Evolutionary conservation across 2,329 filamentous ascomycete genomes (phyloP).

Genomic region (Xylaria polymorpha): DNA sequence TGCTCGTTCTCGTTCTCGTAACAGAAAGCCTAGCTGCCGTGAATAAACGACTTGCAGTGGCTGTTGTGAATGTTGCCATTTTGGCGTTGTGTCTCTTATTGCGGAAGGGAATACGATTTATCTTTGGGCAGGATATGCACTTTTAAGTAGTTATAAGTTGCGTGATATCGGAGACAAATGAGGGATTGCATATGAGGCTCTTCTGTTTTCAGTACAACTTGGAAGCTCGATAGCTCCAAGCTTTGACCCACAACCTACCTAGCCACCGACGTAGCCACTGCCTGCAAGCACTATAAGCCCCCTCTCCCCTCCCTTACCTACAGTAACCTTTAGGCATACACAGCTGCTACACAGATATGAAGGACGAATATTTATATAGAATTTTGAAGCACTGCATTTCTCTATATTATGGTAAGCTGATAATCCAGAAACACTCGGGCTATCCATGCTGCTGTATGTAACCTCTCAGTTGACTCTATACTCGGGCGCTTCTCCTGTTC

Average conservation of each 20-base stretch:
- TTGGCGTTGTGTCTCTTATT: background rate
- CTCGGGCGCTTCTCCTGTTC: background rate
- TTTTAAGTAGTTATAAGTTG: background rate
- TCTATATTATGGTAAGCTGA: background rate
- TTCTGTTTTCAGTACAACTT: background rate
- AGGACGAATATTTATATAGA: background rate
- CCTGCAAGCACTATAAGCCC: background rate
- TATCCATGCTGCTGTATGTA: background rate
- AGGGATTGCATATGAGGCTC: background rate
- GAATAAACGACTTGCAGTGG: slow-evolving; percentile 1
- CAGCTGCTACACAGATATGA: too few species aligned
- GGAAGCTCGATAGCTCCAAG: background rate
- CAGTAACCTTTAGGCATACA: too few species aligned
- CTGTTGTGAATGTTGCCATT: slow-evolving; percentile 17
- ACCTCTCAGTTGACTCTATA: background rate
- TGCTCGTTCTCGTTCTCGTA: slow-evolving; percentile 12
- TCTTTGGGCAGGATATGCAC: background rate
- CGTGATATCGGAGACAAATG: background rate
- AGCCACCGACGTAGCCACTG: background rate
- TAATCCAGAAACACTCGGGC: background rate
- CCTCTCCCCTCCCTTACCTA: too few species aligned
- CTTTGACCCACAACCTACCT: slow-evolving; percentile 2
- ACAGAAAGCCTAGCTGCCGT: slow-evolving; percentile 11
- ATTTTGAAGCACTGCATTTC: background rate
- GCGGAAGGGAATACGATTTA: background rate